phyloP scores from a whole-genome alignment of 371 early-diverging fungal genomes.

The Zychaea mexicana region DNA sequence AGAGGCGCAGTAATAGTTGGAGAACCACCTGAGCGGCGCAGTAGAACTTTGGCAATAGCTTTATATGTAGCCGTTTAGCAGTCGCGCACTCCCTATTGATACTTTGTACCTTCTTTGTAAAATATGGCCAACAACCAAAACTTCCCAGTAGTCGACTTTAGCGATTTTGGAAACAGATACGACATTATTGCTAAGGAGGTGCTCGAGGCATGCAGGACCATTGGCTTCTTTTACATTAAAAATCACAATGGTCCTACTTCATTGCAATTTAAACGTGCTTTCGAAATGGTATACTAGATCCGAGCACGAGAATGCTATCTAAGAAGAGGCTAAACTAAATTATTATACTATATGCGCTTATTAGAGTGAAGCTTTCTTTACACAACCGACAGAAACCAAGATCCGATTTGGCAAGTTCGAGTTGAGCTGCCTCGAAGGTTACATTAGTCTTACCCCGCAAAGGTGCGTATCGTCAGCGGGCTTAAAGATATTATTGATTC shows the following conservation, averaged over 20 bases:
- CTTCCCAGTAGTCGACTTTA: conserved; percentile 11
- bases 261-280: conserved; percentile 10
- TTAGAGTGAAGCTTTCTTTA: not conserved
- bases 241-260: conserved; percentile 6
- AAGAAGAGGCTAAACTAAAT: too few relatives aligned
- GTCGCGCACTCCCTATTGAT: too few relatives aligned
- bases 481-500: not conserved
- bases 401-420: not conserved
- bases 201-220: conserved; percentile 5
- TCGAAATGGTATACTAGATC: conserved; percentile 5
- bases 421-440: not conserved
- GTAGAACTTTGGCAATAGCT: too few relatives aligned
- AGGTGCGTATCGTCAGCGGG: not conserved
- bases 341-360: not conserved
- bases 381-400: not conserved
- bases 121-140: not conserved
- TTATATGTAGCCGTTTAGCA: too few relatives aligned
- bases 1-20: too few relatives aligned
- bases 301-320: too few relatives aligned
- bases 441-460: not conserved
- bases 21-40: too few relatives aligned
- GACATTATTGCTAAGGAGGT: conserved; percentile 7
- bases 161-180: conserved; percentile 5
- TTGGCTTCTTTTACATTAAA: conserved; percentile 15
- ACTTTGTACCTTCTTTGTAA: too few relatives aligned